Conservation (phyloP, 305 asterid genomes). For the Solanum hybrid region DNA sequence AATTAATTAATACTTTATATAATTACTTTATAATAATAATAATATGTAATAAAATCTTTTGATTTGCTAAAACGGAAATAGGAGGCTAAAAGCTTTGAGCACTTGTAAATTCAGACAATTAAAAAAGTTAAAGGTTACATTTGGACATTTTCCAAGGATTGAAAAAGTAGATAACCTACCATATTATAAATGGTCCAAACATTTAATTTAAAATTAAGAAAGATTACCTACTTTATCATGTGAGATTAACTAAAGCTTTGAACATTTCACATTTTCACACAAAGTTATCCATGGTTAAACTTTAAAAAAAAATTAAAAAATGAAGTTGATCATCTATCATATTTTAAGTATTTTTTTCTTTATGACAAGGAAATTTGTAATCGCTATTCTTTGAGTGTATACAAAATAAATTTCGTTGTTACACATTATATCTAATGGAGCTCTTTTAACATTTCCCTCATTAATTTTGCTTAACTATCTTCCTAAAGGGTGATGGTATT, state of each 20-base stretch:
- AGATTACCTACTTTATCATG: neutral
- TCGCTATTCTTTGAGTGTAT: accelerated
- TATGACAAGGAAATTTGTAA: neutral
- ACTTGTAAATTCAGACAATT: neutral
- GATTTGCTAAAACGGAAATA: neutral
- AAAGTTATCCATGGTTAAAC: neutral
- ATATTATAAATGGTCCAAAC: neutral
- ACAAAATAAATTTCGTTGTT: accelerated
- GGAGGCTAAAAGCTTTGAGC: neutral
- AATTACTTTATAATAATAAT: neutral
- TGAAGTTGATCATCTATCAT: neutral
- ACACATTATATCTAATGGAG: neutral
- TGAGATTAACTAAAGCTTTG: neutral
- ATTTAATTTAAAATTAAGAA: neutral
- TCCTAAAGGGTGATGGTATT: neutral
- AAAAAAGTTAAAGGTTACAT: neutral
- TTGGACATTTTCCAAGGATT: neutral
- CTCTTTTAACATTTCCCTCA: neutral
- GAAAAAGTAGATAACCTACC: neutral
- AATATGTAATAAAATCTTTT: neutral
- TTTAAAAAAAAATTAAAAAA: neutral
- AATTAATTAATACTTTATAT: neutral
- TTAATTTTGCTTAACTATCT: neutral
- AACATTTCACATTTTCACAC: neutral
- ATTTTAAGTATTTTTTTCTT: neutral